phyloP scores from a whole-genome alignment of 352 stramenopile species.

The Phytophthora quininea region DNA sequence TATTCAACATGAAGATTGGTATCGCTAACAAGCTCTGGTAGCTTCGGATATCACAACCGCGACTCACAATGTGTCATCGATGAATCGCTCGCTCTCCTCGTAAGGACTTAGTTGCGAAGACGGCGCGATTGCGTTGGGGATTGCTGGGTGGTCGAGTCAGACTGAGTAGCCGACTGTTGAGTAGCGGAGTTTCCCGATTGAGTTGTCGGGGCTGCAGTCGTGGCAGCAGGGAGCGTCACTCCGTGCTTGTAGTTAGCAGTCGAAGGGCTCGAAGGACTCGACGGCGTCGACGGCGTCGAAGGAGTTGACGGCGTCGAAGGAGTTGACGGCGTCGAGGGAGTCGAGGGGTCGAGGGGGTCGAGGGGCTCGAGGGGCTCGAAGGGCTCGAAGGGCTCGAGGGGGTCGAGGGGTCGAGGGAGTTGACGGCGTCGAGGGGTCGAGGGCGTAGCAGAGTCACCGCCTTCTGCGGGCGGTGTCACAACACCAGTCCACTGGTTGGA shows the following conservation, averaged over 20 bases:
- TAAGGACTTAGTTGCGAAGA: slow-evolving; percentile 18
- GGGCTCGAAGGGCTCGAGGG: no score
- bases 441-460: slow-evolving; percentile 9
- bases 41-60: no score
- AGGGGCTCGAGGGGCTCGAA: neutral
- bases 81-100: no score
- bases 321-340: no score
- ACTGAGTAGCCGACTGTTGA: slow-evolving; percentile 10
- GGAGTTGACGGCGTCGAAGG: no score
- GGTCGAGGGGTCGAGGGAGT: slow-evolving; percentile 3
- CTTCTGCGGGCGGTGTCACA: slow-evolving; percentile 18
- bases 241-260: neutral
- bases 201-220: slow-evolving; percentile 5
- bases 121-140: slow-evolving; percentile 18
- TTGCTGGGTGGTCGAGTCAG: slow-evolving; percentile 19
- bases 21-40: no score
- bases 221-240: neutral
- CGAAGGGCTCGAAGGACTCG: no score
- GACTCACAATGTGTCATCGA: no score
- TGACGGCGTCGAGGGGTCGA: neutral
- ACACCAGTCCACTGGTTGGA: slow-evolving; percentile 22
- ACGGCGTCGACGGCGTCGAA: no score
- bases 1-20: no score
- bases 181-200: slow-evolving; percentile 12
- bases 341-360: slow-evolving; percentile 1